Base-by-base conservation (phyloP, 345 rosid species). In the Hibiscus mutabilis region DNA sequence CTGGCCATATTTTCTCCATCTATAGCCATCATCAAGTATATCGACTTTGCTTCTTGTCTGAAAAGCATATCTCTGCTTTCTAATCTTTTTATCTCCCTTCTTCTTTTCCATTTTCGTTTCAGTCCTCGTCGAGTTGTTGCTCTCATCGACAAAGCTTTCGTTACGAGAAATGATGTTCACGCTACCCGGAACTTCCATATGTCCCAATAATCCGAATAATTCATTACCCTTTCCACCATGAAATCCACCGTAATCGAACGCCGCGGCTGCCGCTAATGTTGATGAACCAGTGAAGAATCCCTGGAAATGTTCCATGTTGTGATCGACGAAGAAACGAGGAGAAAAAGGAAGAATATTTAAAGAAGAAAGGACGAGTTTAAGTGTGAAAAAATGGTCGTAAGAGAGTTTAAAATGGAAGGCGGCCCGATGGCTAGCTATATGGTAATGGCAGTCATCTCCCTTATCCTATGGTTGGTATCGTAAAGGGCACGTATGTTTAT, bases 1-100 rank as follows among this genome's bases (percentile, higher is more conserved):
- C 70, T 88, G 96, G 10, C 97, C 96, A 76, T 92, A 92, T 68
- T 92, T 92, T 75, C 97, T 86, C 94, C 97, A 92, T 73, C 97
- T 80, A 80, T 90, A 92, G 14, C 97, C 97, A 86, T 92, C 97
- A 76, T 92, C 97, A 44, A 90, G 93, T 16, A 92, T 85, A 86
- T 92, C 97, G 24, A 90, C 97, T 73, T 86, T 90, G 76, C 96
- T 92, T 68, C 97, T 85, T 19, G 97, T 90, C 71, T 92, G 91
- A 73, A 92, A 92, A 78, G 96, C 97, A 74, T 68, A 87, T 78
- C 78, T 88, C 10, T 80, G 84, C 74, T 87, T 88, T 72, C 77
- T 82, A 7, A 76, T 66, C 83, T 88, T 89, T 79, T 84, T 89
- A 37, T 74, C 79, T n/a, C 70, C 81, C 15, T 82, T 86, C 53